Evolutionary conservation across 106 monocot species (phyloP).

Genomic region (Phalaenopsis aphrodite): DNA sequence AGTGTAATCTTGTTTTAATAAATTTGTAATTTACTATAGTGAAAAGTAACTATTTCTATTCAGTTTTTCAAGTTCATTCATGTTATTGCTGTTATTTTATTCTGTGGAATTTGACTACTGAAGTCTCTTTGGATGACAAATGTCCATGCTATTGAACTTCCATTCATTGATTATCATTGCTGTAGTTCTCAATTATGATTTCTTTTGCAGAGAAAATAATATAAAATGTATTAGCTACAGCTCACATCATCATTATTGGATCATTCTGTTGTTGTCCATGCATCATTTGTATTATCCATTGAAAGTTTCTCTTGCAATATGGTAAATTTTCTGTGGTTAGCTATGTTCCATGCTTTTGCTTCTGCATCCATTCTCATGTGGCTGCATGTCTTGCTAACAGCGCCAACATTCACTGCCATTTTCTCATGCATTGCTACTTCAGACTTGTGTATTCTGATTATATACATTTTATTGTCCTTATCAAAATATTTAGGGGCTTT

Average conservation of each 20-base stretch:
- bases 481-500: not conserved
- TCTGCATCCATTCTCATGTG: not conserved
- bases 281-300: not conserved
- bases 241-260: not conserved
- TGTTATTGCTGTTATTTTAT: not conserved
- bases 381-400: not conserved
- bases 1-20: not conserved
- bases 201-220: not conserved
- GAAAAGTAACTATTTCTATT: not conserved
- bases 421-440: not conserved
- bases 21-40: not conserved
- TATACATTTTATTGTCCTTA: not conserved
- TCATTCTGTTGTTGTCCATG: not conserved
- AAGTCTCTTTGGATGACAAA: not conserved
- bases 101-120: not conserved
- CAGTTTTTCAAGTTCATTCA: not conserved
- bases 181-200: not conserved
- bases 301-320: not conserved
- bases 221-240: not conserved
- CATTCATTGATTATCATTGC: not conserved
- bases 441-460: not conserved
- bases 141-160: not conserved
- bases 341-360: not conserved
- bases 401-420: not conserved
- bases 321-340: not conserved